Evolutionary conservation across 179 eudicot species (phyloP).

Genomic region (Drosera spatulata): DNA sequence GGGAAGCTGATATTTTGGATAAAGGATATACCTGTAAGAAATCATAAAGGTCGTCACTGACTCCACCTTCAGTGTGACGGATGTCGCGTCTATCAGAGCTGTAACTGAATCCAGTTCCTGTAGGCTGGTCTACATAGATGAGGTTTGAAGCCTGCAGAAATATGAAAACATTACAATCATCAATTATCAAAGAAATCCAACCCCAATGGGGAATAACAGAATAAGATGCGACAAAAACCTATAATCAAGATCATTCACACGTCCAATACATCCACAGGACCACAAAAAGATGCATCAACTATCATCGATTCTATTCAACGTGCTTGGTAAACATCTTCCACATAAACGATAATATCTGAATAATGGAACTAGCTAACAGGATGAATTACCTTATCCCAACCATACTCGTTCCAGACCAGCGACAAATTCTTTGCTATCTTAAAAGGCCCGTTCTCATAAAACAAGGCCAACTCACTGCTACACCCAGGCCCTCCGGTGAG

Average conservation of each 20-base stretch:
- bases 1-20: too few relatives aligned
- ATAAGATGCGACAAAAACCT: too few relatives aligned
- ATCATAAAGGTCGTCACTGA: constrained; percentile 63
- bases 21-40: constrained; percentile 47
- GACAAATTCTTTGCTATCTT: constrained; percentile 43
- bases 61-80: constrained; percentile 54
- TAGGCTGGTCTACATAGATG: constrained; percentile 66
- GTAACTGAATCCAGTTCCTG: constrained; percentile 80
- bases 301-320: too few relatives aligned
- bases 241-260: too few relatives aligned
- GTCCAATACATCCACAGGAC: too few relatives aligned
- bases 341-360: too few relatives aligned
- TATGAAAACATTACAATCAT: background rate
- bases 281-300: too few relatives aligned
- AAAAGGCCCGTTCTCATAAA: constrained; percentile 84
- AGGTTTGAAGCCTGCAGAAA: constrained; percentile 57
- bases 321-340: too few relatives aligned
- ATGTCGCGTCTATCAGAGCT: constrained; percentile 50
- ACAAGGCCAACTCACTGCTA: constrained; percentile 69
- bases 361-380: background rate
- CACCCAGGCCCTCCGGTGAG: constrained; percentile 86
- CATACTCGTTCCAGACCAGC: constrained; percentile 66
- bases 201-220: background rate
- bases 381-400: constrained; percentile 68
- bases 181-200: background rate